Base-by-base conservation (phyloP, 163 green algal species). In the Trebouxia gelatinosa region DNA sequence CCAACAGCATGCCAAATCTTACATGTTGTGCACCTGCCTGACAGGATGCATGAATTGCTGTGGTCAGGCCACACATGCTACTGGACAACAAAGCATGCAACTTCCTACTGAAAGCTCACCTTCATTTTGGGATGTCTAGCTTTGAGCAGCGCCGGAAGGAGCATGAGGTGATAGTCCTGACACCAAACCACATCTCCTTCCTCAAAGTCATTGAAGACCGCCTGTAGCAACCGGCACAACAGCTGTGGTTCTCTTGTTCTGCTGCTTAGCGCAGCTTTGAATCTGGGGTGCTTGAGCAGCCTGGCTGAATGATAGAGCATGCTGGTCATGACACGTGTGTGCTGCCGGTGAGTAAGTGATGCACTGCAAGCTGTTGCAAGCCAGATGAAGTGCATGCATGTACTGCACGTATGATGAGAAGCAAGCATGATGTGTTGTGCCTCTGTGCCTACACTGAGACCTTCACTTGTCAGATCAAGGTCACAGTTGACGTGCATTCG, bases 91-190 rank as follows among this genome's bases (percentile, higher is more conserved):
- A n/a, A n/a, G n/a, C n/a, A n/a, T n/a, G n/a, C n/a, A n/a, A n/a
- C n/a, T n/a, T n/a, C n/a, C n/a, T n/a, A n/a, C n/a, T n/a, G n/a
- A 1, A 62, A 28, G 31, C 32, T 19, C 59, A 94, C 89, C 87
- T 94, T 94, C 89, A 96, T 95, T 31, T 89, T 83, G 7, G 94
- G 88, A 34, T 88, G 59, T 0, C 62, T 62, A 6, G 94, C 84
- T 80, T 99, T 99, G 37, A 99, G 90, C 78, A 97, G 86, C 39
- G 82, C 83, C 7, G 96, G 96, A 79, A 99, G 90, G 80, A 99
- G 89, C 95, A 99, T 98, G 51, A 99, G 87, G 86, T 99, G 96
- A 89, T 99, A 99, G 88, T 99, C 96, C 86, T 99, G 95, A 29
- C 93, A 84, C 89, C 93, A 98, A 64, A 98, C 92, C 43, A 97